Conservation (phyloP, 257 asterid species). For the Capsicum chinense region DNA sequence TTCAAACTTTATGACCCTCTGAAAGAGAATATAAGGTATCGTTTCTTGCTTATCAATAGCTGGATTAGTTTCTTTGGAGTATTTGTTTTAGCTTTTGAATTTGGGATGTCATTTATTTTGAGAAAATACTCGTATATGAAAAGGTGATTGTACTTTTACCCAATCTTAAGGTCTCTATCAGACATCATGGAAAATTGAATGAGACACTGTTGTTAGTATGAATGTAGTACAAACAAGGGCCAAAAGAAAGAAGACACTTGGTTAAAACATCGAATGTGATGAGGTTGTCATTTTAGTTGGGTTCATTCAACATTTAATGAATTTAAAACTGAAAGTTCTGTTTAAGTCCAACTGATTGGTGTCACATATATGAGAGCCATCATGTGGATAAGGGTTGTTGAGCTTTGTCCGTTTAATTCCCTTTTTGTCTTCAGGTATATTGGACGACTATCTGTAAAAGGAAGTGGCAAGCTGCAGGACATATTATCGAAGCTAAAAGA, state of each 20-base stretch:
- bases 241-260: no score
- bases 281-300: not conserved
- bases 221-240: no score
- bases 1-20: no score
- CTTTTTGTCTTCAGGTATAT: slow-evolving; percentile 49
- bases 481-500: slow-evolving; percentile 60
- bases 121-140: not conserved
- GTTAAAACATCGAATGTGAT: not conserved
- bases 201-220: no score
- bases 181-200: no score
- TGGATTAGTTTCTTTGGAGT: not conserved
- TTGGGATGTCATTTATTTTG: not conserved
- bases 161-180: not conserved
- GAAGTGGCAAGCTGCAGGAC: slow-evolving; percentile 59
- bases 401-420: not conserved
- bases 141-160: not conserved
- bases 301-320: no score
- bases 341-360: no score
- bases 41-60: no score
- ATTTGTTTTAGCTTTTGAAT: not conserved
- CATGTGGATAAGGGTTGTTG: not conserved
- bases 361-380: not conserved
- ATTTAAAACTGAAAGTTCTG: no score
- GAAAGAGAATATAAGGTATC: no score
- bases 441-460: slow-evolving; percentile 73